Conservation (phyloP, 2,329 filamentous ascomycete genomes). For the Colletotrichum spaethianum region DNA sequence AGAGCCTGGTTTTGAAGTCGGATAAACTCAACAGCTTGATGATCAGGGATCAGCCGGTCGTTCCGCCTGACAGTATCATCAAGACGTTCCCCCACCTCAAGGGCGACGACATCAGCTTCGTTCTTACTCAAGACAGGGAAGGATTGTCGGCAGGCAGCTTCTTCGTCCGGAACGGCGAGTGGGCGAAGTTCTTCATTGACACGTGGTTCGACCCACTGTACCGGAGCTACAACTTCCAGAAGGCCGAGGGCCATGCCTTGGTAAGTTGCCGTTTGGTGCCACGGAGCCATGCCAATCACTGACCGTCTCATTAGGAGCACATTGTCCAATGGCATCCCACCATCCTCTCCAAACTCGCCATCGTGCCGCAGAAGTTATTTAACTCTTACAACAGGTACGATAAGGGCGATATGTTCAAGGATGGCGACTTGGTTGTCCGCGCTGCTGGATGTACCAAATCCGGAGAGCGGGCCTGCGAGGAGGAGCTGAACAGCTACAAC, state of each 20-base stretch:
- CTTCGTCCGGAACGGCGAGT: conserved; percentile 86
- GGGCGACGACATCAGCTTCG: conserved; percentile 82
- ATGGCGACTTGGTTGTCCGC: conserved; percentile 87
- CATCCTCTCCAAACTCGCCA: conserved; percentile 87
- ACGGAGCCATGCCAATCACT: background rate
- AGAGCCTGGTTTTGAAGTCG: conserved; percentile 78
- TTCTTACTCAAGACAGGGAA: conserved; percentile 87
- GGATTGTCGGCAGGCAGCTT: conserved; percentile 85
- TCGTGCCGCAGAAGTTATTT: conserved; percentile 88
- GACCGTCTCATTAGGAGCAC: conserved; percentile 73
- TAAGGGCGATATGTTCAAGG: conserved; percentile 75
- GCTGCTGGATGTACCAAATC: conserved; percentile 79
- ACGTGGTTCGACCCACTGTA: conserved; percentile 97
- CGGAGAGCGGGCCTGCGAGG: conserved; percentile 75
- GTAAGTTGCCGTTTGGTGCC: conserved; percentile 63
- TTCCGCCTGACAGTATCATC: conserved; percentile 97
- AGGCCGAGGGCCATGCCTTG: conserved; percentile 91
- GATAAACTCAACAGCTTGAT: conserved; percentile 81
- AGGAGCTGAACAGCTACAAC: conserved; percentile 73
- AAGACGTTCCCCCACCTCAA: conserved; percentile 90
- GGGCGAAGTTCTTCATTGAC: conserved; percentile 93
- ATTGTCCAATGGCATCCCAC: conserved; percentile 98
- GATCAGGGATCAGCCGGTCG: conserved; percentile 87
- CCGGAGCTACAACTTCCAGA: conserved; percentile 95
- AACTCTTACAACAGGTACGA: conserved; percentile 79